Evolutionary conservation across 2,329 filamentous ascomycete genomes (phyloP).

Genomic region (Exserohilum turcica): DNA sequence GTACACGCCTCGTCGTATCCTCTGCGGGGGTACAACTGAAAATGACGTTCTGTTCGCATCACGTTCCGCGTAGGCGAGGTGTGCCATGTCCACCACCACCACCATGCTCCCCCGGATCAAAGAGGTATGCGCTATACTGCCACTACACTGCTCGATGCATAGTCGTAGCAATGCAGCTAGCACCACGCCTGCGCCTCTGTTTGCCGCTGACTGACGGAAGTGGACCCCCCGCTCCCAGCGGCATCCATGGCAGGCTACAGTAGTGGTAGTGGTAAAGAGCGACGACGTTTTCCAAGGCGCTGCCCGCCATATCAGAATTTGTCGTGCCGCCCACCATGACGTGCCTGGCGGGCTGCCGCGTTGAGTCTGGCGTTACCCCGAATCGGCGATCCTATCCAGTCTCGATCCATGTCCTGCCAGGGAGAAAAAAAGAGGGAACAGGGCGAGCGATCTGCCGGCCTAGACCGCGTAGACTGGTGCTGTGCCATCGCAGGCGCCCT

Average conservation of each 20-base stretch:
- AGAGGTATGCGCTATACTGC: no score
- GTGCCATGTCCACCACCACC: neutral
- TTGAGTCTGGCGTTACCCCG: neutral
- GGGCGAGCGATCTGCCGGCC: conserved; percentile 12
- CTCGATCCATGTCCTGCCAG: conserved; percentile 9
- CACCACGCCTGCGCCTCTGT: no score
- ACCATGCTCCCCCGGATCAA: neutral
- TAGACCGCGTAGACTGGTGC: conserved; percentile 9
- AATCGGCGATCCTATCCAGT: conserved; percentile 12
- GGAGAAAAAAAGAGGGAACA: conserved; percentile 3
- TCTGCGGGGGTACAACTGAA: neutral
- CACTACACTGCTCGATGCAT: no score
- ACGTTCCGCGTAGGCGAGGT: conserved; percentile 8
- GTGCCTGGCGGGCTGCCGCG: neutral
- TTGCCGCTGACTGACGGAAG: no score
- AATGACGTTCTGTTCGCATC: neutral
- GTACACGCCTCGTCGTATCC: neutral
- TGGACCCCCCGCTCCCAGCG: no score
- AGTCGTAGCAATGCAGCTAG: no score
- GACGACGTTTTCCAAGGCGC: neutral
- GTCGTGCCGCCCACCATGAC: neutral
- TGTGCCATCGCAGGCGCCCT: neutral
- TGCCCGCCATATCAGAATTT: neutral
- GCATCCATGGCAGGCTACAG: no score
- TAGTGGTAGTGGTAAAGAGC: no score